Evolutionary conservation across 2,329 filamentous ascomycete species (phyloP).

Genomic region (Elsinoe batatas): DNA sequence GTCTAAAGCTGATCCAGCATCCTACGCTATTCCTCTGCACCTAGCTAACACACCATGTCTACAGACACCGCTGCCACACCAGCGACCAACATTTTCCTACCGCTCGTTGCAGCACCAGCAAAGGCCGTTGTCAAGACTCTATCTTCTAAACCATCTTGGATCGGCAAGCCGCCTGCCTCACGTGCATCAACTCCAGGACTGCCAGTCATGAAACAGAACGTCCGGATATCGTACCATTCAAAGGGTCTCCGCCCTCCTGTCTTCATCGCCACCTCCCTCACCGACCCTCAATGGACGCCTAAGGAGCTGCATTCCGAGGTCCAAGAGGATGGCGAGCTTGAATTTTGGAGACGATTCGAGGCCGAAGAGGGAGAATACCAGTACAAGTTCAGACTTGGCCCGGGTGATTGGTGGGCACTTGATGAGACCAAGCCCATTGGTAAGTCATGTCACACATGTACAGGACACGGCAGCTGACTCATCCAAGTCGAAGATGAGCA

Average conservation of each 20-base stretch:
- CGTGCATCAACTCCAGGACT: constrained; percentile 3
- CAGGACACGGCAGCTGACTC: not conserved
- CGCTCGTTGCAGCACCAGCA: constrained; percentile 9
- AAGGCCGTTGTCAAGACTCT: not conserved
- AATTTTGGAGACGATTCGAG: constrained; percentile 49
- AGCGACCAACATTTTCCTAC: constrained; percentile 4
- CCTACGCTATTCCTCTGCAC: not conserved
- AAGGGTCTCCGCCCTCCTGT: constrained; percentile 55
- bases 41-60: constrained; percentile 8
- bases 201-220: constrained; percentile 27
- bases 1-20: not conserved
- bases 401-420: constrained; percentile 59
- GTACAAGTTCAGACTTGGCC: constrained; percentile 64
- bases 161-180: constrained; percentile 10
- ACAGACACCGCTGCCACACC: not conserved
- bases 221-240: constrained; percentile 53
- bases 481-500: constrained; percentile 38
- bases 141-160: constrained; percentile 15
- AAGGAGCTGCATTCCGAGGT: constrained; percentile 51
- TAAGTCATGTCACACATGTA: constrained; percentile 29
- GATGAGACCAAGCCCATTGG: constrained; percentile 53
- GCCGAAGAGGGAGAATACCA: constrained; percentile 52
- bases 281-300: constrained; percentile 55
- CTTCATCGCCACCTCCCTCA: constrained; percentile 61
- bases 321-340: constrained; percentile 39